Conservation (phyloP, 768 basidiomycete genomes). For the Goffeauzyma gilvescens region DNA sequence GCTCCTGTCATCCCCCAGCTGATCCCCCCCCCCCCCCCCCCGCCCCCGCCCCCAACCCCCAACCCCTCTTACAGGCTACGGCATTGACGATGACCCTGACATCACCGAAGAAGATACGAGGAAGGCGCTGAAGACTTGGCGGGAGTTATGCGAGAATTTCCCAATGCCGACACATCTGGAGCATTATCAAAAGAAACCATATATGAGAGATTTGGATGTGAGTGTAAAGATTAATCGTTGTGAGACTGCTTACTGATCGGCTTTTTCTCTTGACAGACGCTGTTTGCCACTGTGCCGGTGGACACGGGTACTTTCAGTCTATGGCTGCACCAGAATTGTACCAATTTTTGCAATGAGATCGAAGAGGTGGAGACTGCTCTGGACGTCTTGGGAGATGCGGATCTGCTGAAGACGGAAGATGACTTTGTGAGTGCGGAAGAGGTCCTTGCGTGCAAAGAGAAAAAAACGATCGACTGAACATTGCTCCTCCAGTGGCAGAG, state of each 20-base stretch:
- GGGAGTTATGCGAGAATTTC: not conserved
- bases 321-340: conserved; percentile 87
- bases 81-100: not conserved
- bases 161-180: conserved; percentile 44
- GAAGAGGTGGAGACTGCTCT: conserved; percentile 38
- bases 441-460: not conserved
- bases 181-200: conserved; percentile 46
- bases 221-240: conserved; percentile 13
- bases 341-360: conserved; percentile 58
- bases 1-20: too few species aligned
- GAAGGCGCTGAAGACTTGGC: not conserved
- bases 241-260: not conserved
- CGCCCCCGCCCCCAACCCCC: not conserved
- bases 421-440: conserved; percentile 18
- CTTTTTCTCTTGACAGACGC: conserved; percentile 35
- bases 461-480: not conserved
- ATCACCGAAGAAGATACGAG: not conserved
- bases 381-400: conserved; percentile 26
- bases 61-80: not conserved
- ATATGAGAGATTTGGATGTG: conserved; percentile 62
- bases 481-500: conserved; percentile 26
- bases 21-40: not conserved
- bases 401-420: conserved; percentile 31
- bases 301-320: conserved; percentile 74
- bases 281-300: conserved; percentile 54